phyloP scores from a whole-genome alignment of 768 basidiomycete genomes.

The Lentinus tigrinus region DNA sequence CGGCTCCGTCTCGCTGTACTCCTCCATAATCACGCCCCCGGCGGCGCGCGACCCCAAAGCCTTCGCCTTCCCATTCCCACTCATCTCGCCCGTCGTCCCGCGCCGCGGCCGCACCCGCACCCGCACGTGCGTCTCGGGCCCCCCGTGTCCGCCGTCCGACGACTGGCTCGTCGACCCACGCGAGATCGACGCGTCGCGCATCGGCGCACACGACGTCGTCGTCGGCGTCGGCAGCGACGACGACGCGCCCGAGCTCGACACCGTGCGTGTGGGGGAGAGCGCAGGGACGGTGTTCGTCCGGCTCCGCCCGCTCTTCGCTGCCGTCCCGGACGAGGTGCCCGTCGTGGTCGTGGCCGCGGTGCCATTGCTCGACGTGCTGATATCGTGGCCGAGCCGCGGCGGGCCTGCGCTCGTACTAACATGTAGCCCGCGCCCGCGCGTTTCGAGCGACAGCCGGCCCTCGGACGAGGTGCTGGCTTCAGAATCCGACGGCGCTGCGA shows the following conservation, averaged over 20 bases:
- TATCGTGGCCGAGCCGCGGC: slow-evolving; percentile 5
- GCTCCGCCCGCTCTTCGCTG: not conserved
- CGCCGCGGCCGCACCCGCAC: not conserved
- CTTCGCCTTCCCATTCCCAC: not conserved
- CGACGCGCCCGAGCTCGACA: slow-evolving; percentile 18
- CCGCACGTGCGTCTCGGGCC: not conserved
- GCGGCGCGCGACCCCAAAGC: not conserved
- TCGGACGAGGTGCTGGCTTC: slow-evolving; percentile 3
- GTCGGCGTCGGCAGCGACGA: slow-evolving; percentile 23
- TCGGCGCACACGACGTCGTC: slow-evolving; percentile 8
- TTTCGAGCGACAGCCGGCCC: not conserved
- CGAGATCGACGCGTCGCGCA: slow-evolving; percentile 12
- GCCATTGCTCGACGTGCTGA: slow-evolving; percentile 1
- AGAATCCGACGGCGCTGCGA: slow-evolving; percentile 2
- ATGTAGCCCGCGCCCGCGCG: slow-evolving; percentile 5
- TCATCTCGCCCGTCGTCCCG: not conserved
- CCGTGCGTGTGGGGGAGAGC: slow-evolving; percentile 27
- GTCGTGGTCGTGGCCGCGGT: not conserved
- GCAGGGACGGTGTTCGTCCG: slow-evolving; percentile 17
- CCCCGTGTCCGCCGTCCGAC: slow-evolving; percentile 9
- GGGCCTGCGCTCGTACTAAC: not conserved
- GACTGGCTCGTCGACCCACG: slow-evolving; percentile 12
- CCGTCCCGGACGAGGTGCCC: too few relatives aligned
- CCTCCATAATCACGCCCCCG: slow-evolving; percentile 12
- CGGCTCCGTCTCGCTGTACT: slow-evolving; percentile 8